Conservation (phyloP, 495 filamentous ascomycete species). For the Penicillium canescens region DNA sequence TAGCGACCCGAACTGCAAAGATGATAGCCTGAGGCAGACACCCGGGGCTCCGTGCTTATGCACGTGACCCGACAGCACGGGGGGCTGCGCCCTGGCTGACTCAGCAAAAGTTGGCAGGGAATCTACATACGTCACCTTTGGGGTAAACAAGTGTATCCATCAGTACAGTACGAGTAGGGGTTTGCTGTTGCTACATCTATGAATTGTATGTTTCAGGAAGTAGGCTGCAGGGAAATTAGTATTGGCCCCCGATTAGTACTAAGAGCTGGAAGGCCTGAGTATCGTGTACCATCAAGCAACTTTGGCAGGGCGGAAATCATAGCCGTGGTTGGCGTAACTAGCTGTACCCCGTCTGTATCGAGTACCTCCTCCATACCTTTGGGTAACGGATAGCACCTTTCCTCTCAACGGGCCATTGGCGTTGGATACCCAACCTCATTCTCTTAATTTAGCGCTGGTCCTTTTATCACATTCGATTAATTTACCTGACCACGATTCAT, state of each 20-base stretch:
- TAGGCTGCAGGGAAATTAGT: neutral
- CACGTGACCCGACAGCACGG: slow-evolving; percentile 14
- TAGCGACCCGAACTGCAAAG: slow-evolving; percentile 33
- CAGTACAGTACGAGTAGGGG: slow-evolving; percentile 16
- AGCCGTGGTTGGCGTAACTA: neutral
- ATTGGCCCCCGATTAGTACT: slow-evolving; percentile 3
- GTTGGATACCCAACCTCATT: slow-evolving; percentile 34
- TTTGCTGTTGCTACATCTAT: neutral
- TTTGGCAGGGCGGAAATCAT: neutral
- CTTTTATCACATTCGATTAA: slow-evolving; percentile 2
- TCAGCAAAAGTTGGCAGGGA: slow-evolving; percentile 14
- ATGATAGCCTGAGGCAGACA: slow-evolving; percentile 2
- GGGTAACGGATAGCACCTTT: slow-evolving; percentile 19
- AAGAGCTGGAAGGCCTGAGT: neutral
- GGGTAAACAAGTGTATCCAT: slow-evolving; percentile 28
- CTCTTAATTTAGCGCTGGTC: slow-evolving; percentile 3
- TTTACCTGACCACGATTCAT: neutral
- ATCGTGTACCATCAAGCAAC: neutral
- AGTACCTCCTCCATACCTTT: slow-evolving; percentile 17
- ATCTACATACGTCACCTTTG: slow-evolving; percentile 41
- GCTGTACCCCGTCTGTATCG: slow-evolving; percentile 13
- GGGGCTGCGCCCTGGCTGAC: slow-evolving; percentile 25
- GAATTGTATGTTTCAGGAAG: neutral
- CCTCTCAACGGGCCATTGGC: slow-evolving; percentile 28
- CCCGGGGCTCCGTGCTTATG: slow-evolving; percentile 11